Evolutionary conservation across 352 stramenopile species (phyloP), one percentile per base, ranked within the genome.

Genomic region (Thraustochytrium sp.): DNA sequence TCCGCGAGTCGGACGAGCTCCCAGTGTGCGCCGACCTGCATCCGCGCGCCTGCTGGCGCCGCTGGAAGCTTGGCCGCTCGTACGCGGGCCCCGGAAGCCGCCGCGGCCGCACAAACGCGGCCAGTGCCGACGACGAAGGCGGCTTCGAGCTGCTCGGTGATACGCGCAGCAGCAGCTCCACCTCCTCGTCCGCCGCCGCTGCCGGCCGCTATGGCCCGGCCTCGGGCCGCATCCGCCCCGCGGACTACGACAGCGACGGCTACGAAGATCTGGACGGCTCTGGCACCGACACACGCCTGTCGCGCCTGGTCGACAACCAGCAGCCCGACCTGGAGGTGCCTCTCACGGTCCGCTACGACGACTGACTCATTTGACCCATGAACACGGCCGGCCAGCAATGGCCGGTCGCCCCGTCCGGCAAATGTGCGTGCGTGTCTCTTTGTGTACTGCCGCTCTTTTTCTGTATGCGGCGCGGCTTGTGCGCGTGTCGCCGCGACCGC

Each of bases 291-390:
- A 9, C 34, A 11, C 36, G 26, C 26, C 36, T 16, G 16, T 29
- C 9, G 18, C 8, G 9, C 3, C 36, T 59, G 1, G 0, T 26
- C 36, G 26, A 13, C 1, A 72, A 72, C 40, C 16, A 72, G 59
- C 59, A 72, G 59, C 59, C 59, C 11, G 59, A 72, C 21, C 59
- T 72, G 26, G 59, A 72, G 26, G 59, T 72, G 21, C 59, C 59
- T 0, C 40, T 72, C 36, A 72, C 59, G 8, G 59, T 72, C 16
- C 59, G 26, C 21, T 72, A 72, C 59, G 59, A 44, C 40, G 59
- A 65, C 13, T 65, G 29, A n/a, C 2, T 18, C 16, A 29, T 40
- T 65, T 18, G 13, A 29, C 34, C 2, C 18, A n/a, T 65, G 55
- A 65, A n/a, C n/a, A n/a, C 55, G 55, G 34, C 13, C 34, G 16